Base-by-base conservation (phyloP, 768 basidiomycete genomes). In the Porpolomopsis calyptriformis region DNA sequence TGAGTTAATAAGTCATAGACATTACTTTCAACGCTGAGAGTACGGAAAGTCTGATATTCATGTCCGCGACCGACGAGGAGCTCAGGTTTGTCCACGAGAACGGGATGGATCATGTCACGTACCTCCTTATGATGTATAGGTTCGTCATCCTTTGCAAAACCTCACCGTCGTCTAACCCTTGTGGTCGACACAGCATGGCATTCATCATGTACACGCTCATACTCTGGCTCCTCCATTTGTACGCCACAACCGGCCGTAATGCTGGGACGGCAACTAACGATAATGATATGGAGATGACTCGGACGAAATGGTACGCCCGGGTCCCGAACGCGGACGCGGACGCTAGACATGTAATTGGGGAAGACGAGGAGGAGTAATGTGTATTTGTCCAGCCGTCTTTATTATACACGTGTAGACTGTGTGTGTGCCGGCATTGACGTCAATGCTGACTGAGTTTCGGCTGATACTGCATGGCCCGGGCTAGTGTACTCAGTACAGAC, bases 51-150 rank as follows among this genome's bases (percentile, higher is more conserved):
- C 62, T 91, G 2, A 64, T 90, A 14, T 96, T 97, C 70, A 89
- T 94, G 78, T 85, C 85, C 11, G 93, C 83, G 0, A 96, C 93
- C 0, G 90, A 97, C 58, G 92, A 97, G 64, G 88, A 94, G 60
- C 66, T 94, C 23, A 55, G 72, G 20, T 85, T 72, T 49, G 76
- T 83, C 3, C 71, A 87, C 51, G 75, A 76, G 10, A 68, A 66
- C 16, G 82, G 75, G 35, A 88, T 94, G 79, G 92, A 94, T 59
- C 88, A 91, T 55, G 90, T 92, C 48, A 91, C 91, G 0, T 94
- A 93, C 55, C 71, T 85, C 29, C 71, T 92, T 14, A 82, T 86
- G 57, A 82, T 90, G 72, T 82, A 80, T 66, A 83, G 83, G 85
- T 83, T 31, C 23, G 72, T 43, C 26, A 16, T 24, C 47, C 20